A percentile compares a stretch with the other conserved stretches of the same genome.
Conservation (phyloP, 164 flowering plant species). For the Cinnamomum micranthum region DNA sequence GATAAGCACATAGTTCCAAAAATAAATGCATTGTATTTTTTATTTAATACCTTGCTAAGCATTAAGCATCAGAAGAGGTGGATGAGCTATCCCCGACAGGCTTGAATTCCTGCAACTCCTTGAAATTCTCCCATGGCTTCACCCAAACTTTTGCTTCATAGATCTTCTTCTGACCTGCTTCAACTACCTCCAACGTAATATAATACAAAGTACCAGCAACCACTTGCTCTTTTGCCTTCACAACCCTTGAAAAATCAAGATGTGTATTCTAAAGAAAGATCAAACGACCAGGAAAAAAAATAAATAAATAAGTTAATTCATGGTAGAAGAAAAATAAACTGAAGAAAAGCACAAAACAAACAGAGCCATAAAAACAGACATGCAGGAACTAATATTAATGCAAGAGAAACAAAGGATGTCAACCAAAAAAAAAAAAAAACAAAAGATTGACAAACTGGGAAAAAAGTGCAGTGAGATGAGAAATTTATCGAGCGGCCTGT, state of each 20-base stretch:
- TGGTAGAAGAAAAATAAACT: no score
- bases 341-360: no score
- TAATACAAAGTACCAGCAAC: slow-evolving; percentile 67
- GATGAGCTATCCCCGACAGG: slow-evolving; percentile 40
- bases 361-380: no score
- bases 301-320: no score
- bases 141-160: slow-evolving; percentile 79
- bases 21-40: background rate
- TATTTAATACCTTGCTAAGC: slow-evolving; percentile 38
- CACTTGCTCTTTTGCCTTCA: slow-evolving; percentile 68
- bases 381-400: no score
- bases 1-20: background rate
- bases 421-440: no score
- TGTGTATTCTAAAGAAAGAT: slow-evolving; percentile 38
- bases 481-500: no score
- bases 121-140: slow-evolving; percentile 75
- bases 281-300: background rate
- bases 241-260: slow-evolving; percentile 58
- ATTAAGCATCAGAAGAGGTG: slow-evolving; percentile 56
- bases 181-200: slow-evolving; percentile 60
- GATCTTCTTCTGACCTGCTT: slow-evolving; percentile 62
- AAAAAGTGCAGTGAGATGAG: no score
- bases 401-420: no score
- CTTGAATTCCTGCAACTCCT: slow-evolving; percentile 69
- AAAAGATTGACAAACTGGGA: no score